Percentiles rank a stretch among this genome's conserved stretches.
Conservation (phyloP, 2,329 filamentous ascomycete genomes). For the Colletotrichum horii region DNA sequence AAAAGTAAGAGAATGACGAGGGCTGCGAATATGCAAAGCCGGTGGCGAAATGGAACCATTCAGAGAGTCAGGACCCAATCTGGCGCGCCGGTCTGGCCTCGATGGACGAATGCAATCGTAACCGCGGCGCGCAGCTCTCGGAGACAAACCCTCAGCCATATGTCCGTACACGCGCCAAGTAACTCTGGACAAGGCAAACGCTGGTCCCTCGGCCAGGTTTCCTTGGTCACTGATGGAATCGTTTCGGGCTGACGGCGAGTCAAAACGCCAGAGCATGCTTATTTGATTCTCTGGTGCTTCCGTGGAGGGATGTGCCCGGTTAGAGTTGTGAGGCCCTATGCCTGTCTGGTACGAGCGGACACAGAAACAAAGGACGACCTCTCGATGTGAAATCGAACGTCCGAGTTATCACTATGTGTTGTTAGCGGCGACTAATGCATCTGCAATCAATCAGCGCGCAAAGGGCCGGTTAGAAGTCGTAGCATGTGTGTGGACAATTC, state of each 20-base stretch:
- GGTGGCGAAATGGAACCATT: slow-evolving; percentile 42
- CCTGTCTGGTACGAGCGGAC: background rate
- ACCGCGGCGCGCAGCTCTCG: background rate
- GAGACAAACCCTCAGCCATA: background rate
- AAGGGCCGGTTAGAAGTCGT: background rate
- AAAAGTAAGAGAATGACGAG: slow-evolving; percentile 8
- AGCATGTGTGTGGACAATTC: background rate
- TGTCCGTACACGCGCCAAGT: background rate
- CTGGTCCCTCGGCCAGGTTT: background rate
- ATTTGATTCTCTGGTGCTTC: background rate
- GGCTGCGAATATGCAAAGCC: slow-evolving; percentile 33
- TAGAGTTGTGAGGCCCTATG: slow-evolving; percentile 25
- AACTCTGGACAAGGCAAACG: background rate
- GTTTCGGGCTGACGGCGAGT: slow-evolving; percentile 9
- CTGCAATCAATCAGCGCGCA: slow-evolving; percentile 35
- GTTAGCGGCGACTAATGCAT: slow-evolving; percentile 44
- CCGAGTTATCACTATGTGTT: slow-evolving; percentile 32
- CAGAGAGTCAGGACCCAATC: slow-evolving; percentile 38
- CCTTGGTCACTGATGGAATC: background rate
- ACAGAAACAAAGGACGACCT: background rate
- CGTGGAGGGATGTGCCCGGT: slow-evolving; percentile 27
- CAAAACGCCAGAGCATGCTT: slow-evolving; percentile 15
- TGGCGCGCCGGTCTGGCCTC: slow-evolving; percentile 17
- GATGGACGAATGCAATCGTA: background rate
- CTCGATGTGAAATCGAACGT: slow-evolving; percentile 25